Conservation (phyloP, 2,329 filamentous ascomycete genomes). For the Clathrospora elynae region DNA sequence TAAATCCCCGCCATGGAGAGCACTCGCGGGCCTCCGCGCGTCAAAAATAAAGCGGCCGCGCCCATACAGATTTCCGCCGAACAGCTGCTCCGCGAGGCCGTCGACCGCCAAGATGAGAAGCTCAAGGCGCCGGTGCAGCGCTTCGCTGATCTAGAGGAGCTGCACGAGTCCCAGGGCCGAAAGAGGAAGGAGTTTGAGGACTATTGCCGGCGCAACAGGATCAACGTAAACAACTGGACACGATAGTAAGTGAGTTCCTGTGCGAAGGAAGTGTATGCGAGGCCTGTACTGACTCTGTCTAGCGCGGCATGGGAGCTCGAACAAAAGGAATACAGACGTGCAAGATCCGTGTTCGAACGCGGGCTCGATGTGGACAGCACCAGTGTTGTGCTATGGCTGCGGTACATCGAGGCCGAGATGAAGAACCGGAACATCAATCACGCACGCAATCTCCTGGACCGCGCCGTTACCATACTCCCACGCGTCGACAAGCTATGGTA, state of each 20-base stretch:
- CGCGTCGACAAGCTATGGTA: constrained; percentile 97
- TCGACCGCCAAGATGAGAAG: constrained; percentile 89
- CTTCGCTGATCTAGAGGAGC: constrained; percentile 94
- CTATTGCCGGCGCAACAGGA: constrained; percentile 91
- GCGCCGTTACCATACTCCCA: constrained; percentile 89
- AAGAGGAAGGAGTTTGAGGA: constrained; percentile 97
- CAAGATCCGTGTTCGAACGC: constrained; percentile 90
- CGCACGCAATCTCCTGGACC: constrained; percentile 89
- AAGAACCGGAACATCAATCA: constrained; percentile 80
- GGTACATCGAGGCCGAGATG: constrained; percentile 97
- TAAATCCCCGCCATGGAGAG: constrained; percentile 73
- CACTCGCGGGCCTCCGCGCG: constrained; percentile 83
- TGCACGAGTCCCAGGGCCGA: constrained; percentile 94
- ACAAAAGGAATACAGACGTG: constrained; percentile 94
- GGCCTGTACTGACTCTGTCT: no score
- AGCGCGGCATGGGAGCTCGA: constrained; percentile 95
- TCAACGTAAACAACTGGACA: constrained; percentile 99
- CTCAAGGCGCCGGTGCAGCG: constrained; percentile 91
- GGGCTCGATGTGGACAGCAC: constrained; percentile 91
- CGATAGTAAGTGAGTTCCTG: no score
- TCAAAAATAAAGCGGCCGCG: constrained; percentile 98
- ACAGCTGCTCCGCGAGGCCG: constrained; percentile 94
- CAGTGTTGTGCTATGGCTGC: constrained; percentile 83
- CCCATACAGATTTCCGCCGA: constrained; percentile 86
- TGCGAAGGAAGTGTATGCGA: no score